Evolutionary conservation across 139 green algal genomes (phyloP).

Genomic region (Ettlia oleoabundans): DNA sequence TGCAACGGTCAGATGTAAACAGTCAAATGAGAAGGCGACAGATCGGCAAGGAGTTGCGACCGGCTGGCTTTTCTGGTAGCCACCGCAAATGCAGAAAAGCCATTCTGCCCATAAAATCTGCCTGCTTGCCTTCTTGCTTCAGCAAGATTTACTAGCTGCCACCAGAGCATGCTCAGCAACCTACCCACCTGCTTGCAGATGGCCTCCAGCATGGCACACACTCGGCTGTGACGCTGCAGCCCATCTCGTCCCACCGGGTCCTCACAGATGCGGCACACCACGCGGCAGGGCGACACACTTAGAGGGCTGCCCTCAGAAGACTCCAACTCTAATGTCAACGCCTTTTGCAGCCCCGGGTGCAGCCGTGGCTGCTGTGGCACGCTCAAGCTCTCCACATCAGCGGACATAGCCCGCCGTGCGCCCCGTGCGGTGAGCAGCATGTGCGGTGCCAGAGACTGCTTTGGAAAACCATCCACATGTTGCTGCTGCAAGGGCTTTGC

Average conservation of each 20-base stretch:
- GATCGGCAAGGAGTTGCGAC: no score
- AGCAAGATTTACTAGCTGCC: not conserved
- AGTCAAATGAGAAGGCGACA: no score
- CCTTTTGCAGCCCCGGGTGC: conserved; percentile 28
- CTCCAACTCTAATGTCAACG: conserved; percentile 28
- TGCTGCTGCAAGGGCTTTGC: no score
- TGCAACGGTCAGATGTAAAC: no score
- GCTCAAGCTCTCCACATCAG: conserved; percentile 12
- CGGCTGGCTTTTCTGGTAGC: no score
- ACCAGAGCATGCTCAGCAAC: not conserved
- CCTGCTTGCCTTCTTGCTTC: no score
- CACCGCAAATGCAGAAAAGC: no score
- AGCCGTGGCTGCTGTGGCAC: conserved; percentile 2
- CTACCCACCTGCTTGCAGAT: conserved; percentile 34
- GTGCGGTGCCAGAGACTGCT: not conserved
- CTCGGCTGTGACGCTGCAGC: conserved; percentile 45
- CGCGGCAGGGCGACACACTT: not conserved
- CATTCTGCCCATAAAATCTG: no score
- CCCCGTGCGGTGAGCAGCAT: not conserved
- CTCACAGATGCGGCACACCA: conserved; percentile 63
- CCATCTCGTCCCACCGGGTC: conserved; percentile 33
- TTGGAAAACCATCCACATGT: no score
- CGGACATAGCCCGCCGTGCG: conserved; percentile 14
- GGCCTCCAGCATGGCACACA: conserved; percentile 50
- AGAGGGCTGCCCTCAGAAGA: not conserved